Base-by-base conservation (phyloP, 2,329 filamentous ascomycete species). In the Calonectria leucothoes region DNA sequence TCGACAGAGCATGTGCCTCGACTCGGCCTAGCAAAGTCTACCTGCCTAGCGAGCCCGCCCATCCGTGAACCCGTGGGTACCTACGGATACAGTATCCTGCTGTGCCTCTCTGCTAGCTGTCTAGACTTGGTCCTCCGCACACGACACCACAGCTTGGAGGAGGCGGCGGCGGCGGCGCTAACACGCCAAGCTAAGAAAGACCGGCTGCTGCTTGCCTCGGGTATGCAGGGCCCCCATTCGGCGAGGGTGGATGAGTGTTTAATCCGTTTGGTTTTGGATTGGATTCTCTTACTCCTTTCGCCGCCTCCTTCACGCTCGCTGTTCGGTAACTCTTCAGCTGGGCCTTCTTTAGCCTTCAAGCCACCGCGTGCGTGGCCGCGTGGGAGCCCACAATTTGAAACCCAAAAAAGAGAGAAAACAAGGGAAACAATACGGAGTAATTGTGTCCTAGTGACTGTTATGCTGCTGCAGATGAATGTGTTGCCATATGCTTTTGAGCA, bases 321-420 rank as follows among this genome's bases (percentile, higher is more conserved):
- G 6, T 20, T 29, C 25, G 25, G 48, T 27, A 52, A 52, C 27
- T 31, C 29, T 59, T 59, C 55, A 59, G 55, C 39, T 45, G 51
- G 55, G 33, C 23, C 37, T 37, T 70, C 23, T 61, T 15, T 39
- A 57, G 37, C 8, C 49, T 69, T 66, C 65, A 72, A 72, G 70
- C 71, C 71, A 72, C 70, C 29, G 49, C 59, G 64, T 71, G 69
- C 63, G 64, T 63, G 65, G 65, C 57, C 70, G 59, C 70, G 70
- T 63, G 70, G 65, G 65, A 68, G 70, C 70, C 70, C 65, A 65
- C 59, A 57, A 42, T 45, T 35, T 63, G 59, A 45, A 45, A 45
- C n/a, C 42, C 42, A 45, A 45, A 45, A 45, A 20, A 45, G 42
- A 45, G 17, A n/a, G 20, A 11, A 45, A 45, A n/a, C 8, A n/a